Percentiles rank a stretch among this genome's conserved stretches.
phyloP scores from a whole-genome alignment of 2,329 filamentous ascomycete genomes.

The Colletotrichum noveboracense region DNA sequence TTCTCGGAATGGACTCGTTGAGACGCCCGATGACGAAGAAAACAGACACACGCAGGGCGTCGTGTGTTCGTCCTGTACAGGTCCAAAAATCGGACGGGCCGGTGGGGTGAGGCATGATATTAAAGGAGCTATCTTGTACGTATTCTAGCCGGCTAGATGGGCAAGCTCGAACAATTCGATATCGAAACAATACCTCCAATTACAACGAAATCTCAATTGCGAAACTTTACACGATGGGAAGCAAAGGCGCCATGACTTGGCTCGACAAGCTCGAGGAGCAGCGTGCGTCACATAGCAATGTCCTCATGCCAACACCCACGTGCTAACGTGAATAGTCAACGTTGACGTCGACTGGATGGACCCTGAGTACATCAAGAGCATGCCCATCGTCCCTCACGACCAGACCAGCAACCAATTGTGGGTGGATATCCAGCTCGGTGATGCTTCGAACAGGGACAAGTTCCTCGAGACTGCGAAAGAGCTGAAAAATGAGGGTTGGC shows the following conservation, averaged over 20 bases:
- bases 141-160: background rate
- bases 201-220: background rate
- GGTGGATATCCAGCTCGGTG: conserved; percentile 51
- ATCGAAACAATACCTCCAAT: background rate
- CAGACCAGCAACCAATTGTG: conserved; percentile 56
- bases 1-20: background rate
- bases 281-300: conserved; percentile 28
- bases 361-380: conserved; percentile 49
- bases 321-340: conserved; percentile 40
- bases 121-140: background rate
- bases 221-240: conserved; percentile 33
- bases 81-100: background rate
- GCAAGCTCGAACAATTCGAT: background rate
- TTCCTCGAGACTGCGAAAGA: conserved; percentile 46
- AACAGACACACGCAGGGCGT: conserved; percentile 13
- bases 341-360: conserved; percentile 60
- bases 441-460: conserved; percentile 47
- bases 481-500: conserved; percentile 49
- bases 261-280: conserved; percentile 48
- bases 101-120: background rate
- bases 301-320: background rate
- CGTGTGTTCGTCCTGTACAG: background rate
- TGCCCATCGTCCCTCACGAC: conserved; percentile 50
- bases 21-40: background rate
- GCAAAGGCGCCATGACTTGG: conserved; percentile 36